Conservation (phyloP, 2,329 filamentous ascomycete genomes). For the Venturia asperata region DNA sequence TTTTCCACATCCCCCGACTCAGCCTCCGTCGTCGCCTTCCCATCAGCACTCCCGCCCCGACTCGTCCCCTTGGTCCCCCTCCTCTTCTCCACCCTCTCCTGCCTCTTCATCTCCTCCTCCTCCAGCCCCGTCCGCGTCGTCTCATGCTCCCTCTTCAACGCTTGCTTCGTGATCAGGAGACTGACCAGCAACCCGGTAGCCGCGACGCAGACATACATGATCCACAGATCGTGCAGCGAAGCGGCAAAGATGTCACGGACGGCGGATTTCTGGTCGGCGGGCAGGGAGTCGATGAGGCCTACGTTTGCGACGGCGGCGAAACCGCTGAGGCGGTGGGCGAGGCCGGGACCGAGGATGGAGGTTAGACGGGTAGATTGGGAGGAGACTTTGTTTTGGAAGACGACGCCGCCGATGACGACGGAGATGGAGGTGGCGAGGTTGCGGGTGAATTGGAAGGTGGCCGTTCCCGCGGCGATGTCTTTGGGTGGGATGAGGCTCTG, state of each 20-base stretch:
- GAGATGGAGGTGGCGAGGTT: conserved; percentile 58
- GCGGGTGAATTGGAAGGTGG: conserved; percentile 55
- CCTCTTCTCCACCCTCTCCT: conserved; percentile 16
- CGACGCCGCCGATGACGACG: conserved; percentile 61
- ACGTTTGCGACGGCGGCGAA: conserved; percentile 50
- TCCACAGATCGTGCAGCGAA: conserved; percentile 35
- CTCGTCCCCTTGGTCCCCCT: neutral
- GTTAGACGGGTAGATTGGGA: conserved; percentile 42
- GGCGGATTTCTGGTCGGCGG: conserved; percentile 33
- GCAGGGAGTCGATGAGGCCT: conserved; percentile 43
- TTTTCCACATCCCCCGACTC: too few relatives aligned
- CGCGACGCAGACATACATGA: conserved; percentile 33
- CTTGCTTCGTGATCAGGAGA: conserved; percentile 30
- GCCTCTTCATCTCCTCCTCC: conserved; percentile 25
- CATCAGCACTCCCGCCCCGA: neutral
- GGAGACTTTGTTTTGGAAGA: conserved; percentile 64
- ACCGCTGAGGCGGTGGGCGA: conserved; percentile 46
- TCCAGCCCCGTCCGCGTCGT: conserved; percentile 36
- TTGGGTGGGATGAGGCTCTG: conserved; percentile 51
- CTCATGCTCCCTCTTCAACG: conserved; percentile 30
- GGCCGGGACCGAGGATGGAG: conserved; percentile 40
- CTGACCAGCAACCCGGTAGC: conserved; percentile 29
- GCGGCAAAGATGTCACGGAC: conserved; percentile 32
- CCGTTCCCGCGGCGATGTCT: conserved; percentile 55
- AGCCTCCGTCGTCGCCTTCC: neutral